Conservation (phyloP, 2,329 filamentous ascomycete genomes). For the Sporothrix inflata region DNA sequence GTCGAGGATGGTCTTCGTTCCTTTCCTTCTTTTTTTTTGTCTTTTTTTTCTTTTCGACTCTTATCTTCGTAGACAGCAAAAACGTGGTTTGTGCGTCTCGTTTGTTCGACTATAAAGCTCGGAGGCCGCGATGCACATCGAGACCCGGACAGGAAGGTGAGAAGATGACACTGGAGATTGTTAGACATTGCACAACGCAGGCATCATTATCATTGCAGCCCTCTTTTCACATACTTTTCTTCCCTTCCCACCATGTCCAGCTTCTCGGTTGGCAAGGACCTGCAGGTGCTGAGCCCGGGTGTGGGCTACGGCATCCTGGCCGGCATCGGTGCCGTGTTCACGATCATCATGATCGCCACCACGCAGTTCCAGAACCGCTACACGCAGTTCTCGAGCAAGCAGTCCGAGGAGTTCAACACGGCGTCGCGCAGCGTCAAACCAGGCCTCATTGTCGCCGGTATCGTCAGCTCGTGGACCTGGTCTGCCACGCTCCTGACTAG, state of each 20-base stretch:
- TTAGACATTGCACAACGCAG: neutral
- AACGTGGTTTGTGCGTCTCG: neutral
- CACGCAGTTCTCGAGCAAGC: conserved; percentile 44
- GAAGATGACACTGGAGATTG: neutral
- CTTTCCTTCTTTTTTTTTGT: neutral
- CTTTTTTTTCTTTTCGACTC: neutral
- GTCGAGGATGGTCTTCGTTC: neutral
- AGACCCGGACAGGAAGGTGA: neutral
- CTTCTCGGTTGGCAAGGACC: conserved; percentile 21
- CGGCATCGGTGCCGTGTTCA: conserved; percentile 52
- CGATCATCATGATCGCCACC: conserved; percentile 46
- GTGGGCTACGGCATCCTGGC: conserved; percentile 55
- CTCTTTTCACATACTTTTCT: neutral
- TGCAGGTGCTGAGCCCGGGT: conserved; percentile 38
- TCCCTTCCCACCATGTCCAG: neutral
- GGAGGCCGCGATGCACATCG: neutral
- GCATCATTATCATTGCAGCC: neutral
- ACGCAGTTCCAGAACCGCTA: conserved; percentile 45
- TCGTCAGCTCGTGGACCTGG: conserved; percentile 56
- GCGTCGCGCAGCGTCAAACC: conserved; percentile 49
- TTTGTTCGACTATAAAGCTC: conserved; percentile 3
- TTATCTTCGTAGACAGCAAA: neutral
- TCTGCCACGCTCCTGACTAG: conserved; percentile 48
- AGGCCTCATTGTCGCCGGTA: conserved; percentile 50
- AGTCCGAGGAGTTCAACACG: conserved; percentile 53